A percentile compares a stretch with the other conserved stretches of the same genome.
These are phyloP conservation scores for Mentha longifolia DNA, from an alignment of 257 asterid genomes.

Conservation along the genomic window DNA sequence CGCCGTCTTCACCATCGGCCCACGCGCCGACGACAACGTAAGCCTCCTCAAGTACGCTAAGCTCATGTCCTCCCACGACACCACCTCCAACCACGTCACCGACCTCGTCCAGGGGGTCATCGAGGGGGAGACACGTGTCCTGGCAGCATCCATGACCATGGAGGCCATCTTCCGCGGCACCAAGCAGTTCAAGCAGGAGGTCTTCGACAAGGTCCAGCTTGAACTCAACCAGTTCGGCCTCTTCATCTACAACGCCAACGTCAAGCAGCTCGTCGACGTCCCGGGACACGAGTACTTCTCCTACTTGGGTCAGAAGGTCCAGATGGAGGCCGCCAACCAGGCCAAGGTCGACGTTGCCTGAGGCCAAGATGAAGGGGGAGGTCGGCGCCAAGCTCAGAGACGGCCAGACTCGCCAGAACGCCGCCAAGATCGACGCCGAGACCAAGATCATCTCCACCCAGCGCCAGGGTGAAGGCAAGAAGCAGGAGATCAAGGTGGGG, in stretches of 20 bases:
- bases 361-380: conserved; percentile 75
- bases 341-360: conserved; percentile 63
- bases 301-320: conserved; percentile 66
- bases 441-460: conserved; percentile 61
- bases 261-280: conserved; percentile 73
- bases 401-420: conserved; percentile 63
- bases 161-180: conserved; percentile 64
- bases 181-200: conserved; percentile 62
- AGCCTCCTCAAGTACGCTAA: conserved; percentile 62
- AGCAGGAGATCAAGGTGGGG: conserved; percentile 55
- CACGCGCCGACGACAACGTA: conserved; percentile 44
- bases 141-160: conserved; percentile 80
- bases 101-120: conserved; percentile 74
- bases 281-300: conserved; percentile 75
- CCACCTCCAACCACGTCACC: conserved; percentile 57
- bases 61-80: conserved; percentile 68
- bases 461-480: conserved; percentile 61
- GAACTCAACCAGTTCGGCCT: conserved; percentile 70
- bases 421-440: conserved; percentile 66
- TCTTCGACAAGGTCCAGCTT: conserved; percentile 68
- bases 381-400: conserved; percentile 54
- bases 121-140: conserved; percentile 76
- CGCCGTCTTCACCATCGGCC: conserved; percentile 79
- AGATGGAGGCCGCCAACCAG: conserved; percentile 75
- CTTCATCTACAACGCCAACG: conserved; percentile 67